These are phyloP conservation scores for Metschnikowia cubensis DNA, from an alignment of 805 yeast species.

Conservation along the genomic window DNA sequence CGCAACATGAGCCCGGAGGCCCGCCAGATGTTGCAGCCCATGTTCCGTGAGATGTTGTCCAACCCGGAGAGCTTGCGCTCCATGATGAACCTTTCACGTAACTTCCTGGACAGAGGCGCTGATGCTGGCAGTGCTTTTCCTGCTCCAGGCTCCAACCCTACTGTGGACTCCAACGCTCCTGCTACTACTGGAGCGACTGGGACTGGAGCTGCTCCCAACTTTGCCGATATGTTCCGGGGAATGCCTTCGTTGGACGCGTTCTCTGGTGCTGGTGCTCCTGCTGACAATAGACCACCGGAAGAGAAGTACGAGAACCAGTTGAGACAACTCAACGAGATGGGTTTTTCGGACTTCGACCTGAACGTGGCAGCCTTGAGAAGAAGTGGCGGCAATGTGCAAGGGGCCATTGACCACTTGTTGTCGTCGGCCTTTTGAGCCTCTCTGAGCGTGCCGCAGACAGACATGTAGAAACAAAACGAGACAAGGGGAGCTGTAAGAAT, in stretches of 20 bases:
- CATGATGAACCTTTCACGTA: slow-evolving; percentile 71
- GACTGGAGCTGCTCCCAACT: slow-evolving; percentile 27
- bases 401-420: slow-evolving; percentile 85
- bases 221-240: slow-evolving; percentile 37
- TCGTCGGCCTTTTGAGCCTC: slow-evolving; percentile 5
- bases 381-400: slow-evolving; percentile 96
- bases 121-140: slow-evolving; percentile 27
- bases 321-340: slow-evolving; percentile 47
- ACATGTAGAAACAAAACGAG: no score
- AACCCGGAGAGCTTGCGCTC: slow-evolving; percentile 85
- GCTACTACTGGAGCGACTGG: slow-evolving; percentile 4
- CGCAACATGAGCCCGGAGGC: slow-evolving; percentile 87
- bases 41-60: slow-evolving; percentile 61
- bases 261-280: slow-evolving; percentile 30
- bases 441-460: no score
- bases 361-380: slow-evolving; percentile 90
- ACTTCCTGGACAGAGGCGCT: slow-evolving; percentile 33
- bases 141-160: slow-evolving; percentile 39
- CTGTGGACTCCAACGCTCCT: slow-evolving; percentile 19
- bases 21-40: slow-evolving; percentile 79
- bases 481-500: no score
- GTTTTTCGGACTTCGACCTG: slow-evolving; percentile 86
- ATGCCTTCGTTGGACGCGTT: slow-evolving; percentile 48
- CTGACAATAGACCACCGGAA: slow-evolving; percentile 44
- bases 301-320: slow-evolving; percentile 42